Conservation (phyloP, 2,329 filamentous ascomycete species). For the Herpotrichia juniperi region DNA sequence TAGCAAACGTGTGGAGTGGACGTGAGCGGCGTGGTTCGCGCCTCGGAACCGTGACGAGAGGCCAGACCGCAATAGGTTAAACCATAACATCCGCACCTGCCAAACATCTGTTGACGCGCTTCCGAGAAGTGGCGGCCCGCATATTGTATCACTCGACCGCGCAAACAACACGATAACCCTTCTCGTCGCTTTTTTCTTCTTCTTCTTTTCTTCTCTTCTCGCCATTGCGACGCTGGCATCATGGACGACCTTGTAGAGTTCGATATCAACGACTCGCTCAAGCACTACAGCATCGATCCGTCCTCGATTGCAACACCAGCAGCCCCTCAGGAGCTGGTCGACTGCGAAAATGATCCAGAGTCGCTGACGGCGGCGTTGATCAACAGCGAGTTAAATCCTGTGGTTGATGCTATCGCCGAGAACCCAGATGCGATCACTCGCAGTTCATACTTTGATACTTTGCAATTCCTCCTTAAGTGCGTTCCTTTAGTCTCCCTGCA, state of each 20-base stretch:
- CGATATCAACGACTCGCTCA: slow-evolving; percentile 95
- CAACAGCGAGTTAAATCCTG: slow-evolving; percentile 86
- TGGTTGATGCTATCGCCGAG: slow-evolving; percentile 89
- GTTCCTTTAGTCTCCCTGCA: slow-evolving; percentile 62
- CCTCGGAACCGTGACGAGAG: slow-evolving; percentile 20
- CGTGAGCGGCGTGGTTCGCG: slow-evolving; percentile 4
- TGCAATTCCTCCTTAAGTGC: slow-evolving; percentile 97
- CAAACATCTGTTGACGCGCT: neutral
- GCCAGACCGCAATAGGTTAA: slow-evolving; percentile 4
- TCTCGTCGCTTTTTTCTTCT: slow-evolving; percentile 18
- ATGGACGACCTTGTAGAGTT: slow-evolving; percentile 76
- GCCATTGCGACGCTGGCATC: slow-evolving; percentile 50
- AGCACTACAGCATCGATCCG: slow-evolving; percentile 95
- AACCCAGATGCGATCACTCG: slow-evolving; percentile 87
- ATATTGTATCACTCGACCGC: neutral
- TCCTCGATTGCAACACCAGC: slow-evolving; percentile 82
- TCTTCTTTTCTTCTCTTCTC: slow-evolving; percentile 14
- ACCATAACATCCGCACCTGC: slow-evolving; percentile 7
- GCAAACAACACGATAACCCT: slow-evolving; percentile 1
- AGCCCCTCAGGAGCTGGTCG: slow-evolving; percentile 79
- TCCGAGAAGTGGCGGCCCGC: neutral
- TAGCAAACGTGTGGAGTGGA: neutral
- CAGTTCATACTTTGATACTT: slow-evolving; percentile 82
- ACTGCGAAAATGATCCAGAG: slow-evolving; percentile 92
- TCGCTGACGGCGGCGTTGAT: slow-evolving; percentile 77